Base-by-base conservation (phyloP, 345 rosid species). In the Mallotus nudiflorus region DNA sequence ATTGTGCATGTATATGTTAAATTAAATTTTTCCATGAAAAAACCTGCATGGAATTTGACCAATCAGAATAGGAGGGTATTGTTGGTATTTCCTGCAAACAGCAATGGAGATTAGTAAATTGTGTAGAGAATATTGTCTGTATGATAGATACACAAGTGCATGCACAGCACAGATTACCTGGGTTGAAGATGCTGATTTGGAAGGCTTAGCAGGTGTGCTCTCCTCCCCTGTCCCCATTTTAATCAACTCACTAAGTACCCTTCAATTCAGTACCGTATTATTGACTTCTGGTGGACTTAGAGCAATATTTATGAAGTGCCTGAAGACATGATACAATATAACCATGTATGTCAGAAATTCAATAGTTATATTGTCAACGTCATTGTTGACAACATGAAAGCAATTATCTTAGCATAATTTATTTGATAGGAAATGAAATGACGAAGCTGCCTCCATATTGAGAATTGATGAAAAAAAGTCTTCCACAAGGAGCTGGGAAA, bases 21-120 rank as follows among this genome's bases (percentile, higher is more conserved):
- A 57, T n/a, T 6, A 35, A 42, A 40, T 53, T 24, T 37, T 68
- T 60, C 64, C 25, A 48, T 42, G 14, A 71, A 71, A 76, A 35
- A 83, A 96, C 98, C 97, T 92, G 97, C 96, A 95, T 81, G 65
- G 97, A 74, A 75, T 69, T 88, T 40, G 94, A 80, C 99, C 99
- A 96, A 75, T 92, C 99, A 51, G 92, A 84, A 79, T 96, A 87
- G 9, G 82, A 66, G 0, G 91, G 96, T 6, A 89, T 76, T 25
- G 88, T 74, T 14, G 94, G 91, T 54, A 83, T 62, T 71, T 96
- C 97, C 98, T 95, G 82, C 48, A 58, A 58, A 57, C 12, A 70
- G 6, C 48, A 73, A 66, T 6, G 50, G 27, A 66, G 44, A 52
- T 70, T 62, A 73, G 69, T 35, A 48, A 22, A 29, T 18, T 53